A percentile compares a stretch with the other conserved stretches of the same genome.
phyloP scores from a whole-genome alignment of 2,329 filamentous ascomycete genomes.

The Colletotrichum limetticola region DNA sequence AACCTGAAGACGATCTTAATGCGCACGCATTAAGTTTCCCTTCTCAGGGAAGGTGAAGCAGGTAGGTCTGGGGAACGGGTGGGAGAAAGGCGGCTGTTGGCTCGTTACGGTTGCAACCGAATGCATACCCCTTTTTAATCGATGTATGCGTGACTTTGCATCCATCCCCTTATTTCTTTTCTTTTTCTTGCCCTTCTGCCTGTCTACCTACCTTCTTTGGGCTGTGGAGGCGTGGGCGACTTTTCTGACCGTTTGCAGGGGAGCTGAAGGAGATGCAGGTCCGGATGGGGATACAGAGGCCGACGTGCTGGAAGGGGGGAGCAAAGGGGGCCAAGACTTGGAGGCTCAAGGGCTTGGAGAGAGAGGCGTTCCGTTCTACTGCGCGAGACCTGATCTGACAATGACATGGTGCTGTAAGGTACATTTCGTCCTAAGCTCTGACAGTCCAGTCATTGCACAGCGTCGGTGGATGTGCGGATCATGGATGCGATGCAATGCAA shows the following conservation, averaged over 20 bases:
- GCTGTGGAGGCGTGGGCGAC: conserved; percentile 6
- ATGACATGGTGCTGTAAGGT: background rate
- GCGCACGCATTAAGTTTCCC: conserved; percentile 13
- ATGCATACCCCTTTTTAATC: conserved; percentile 16
- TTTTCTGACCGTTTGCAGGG: conserved; percentile 24
- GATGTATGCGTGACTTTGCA: background rate
- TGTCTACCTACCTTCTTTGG: background rate
- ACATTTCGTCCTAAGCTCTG: too few species aligned
- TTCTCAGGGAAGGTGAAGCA: conserved; percentile 3
- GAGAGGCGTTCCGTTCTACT: background rate
- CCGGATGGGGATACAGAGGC: conserved; percentile 25
- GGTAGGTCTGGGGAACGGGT: background rate
- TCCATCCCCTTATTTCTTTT: background rate
- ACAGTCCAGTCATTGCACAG: too few species aligned
- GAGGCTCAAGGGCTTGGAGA: background rate
- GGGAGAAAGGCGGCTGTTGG: conserved; percentile 6
- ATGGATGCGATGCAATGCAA: conserved; percentile 2
- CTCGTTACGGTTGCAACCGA: conserved; percentile 13
- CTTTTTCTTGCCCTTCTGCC: background rate
- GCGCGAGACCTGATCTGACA: background rate
- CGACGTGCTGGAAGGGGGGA: conserved; percentile 10
- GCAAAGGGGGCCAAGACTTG: background rate
- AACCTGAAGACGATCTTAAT: conserved; percentile 13
- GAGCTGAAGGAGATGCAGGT: background rate
- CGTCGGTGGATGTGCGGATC: background rate